Percentiles rank a stretch among this genome's conserved stretches.
These are phyloP conservation scores for Tetrahymena elliotti DNA, from an alignment of 73 alveolate genomes.

Conservation along the genomic window DNA sequence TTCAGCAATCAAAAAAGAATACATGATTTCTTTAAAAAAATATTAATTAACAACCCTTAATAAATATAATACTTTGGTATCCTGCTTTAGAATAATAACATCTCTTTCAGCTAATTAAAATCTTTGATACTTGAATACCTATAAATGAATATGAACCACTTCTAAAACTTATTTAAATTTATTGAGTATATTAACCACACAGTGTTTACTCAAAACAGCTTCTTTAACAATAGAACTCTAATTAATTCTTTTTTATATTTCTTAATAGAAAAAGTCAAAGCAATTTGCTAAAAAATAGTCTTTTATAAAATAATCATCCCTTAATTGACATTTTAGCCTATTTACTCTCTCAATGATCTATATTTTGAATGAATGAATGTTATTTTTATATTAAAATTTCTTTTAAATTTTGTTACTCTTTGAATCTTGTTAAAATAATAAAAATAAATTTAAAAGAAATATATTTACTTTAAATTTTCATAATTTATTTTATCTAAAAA, in stretches of 20 bases:
- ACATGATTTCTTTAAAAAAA: background rate
- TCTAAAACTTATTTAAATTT: background rate
- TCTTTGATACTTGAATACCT: background rate
- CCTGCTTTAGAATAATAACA: background rate
- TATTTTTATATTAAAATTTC: too few species aligned
- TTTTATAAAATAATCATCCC: background rate
- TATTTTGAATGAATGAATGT: background rate
- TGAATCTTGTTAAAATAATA: too few species aligned
- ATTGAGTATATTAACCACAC: background rate
- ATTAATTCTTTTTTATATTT: background rate
- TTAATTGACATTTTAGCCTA: background rate
- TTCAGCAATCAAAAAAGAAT: background rate
- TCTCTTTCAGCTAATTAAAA: background rate
- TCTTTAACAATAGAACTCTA: background rate
- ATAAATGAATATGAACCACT: background rate
- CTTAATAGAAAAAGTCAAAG: background rate
- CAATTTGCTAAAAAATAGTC: background rate
- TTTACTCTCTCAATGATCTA: background rate
- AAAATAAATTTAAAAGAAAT: too few species aligned
- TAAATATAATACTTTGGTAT: background rate
- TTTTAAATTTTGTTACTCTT: too few species aligned
- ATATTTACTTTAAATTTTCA: too few species aligned
- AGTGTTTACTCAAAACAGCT: background rate
- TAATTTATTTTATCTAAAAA: too few species aligned
- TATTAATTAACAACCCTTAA: background rate